Conservation (phyloP, 495 filamentous ascomycete genomes). For the Neurospora pannonica region DNA sequence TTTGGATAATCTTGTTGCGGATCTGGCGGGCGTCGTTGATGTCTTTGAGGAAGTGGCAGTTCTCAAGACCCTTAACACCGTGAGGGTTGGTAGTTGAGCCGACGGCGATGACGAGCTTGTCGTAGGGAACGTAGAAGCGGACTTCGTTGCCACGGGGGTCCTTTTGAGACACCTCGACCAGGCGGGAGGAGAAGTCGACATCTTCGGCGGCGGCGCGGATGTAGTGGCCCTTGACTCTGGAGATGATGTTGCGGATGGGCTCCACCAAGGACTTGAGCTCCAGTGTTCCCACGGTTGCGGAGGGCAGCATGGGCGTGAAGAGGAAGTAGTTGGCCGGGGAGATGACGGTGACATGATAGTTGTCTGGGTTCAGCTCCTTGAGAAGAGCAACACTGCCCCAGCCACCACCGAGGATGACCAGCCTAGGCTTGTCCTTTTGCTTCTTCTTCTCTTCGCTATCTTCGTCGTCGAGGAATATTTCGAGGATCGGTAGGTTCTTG, state of each 20-base stretch:
- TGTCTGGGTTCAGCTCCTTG: slow-evolving; percentile 79
- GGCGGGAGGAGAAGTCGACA: slow-evolving; percentile 81
- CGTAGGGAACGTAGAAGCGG: slow-evolving; percentile 92
- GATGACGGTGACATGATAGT: slow-evolving; percentile 92
- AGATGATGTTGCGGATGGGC: slow-evolving; percentile 77
- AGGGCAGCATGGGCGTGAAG: slow-evolving; percentile 96
- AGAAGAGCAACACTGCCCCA: slow-evolving; percentile 92
- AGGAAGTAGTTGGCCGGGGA: slow-evolving; percentile 94
- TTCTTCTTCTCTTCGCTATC: slow-evolving; percentile 57
- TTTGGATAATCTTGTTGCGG: slow-evolving; percentile 81
- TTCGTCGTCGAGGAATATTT: slow-evolving; percentile 78
- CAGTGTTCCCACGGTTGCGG: slow-evolving; percentile 90
- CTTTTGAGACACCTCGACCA: slow-evolving; percentile 75
- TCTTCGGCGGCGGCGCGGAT: slow-evolving; percentile 76
- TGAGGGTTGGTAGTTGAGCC: slow-evolving; percentile 91
- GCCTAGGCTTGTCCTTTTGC: slow-evolving; percentile 74
- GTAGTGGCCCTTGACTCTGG: slow-evolving; percentile 75
- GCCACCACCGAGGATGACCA: slow-evolving; percentile 89
- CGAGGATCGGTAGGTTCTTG: slow-evolving; percentile 90
- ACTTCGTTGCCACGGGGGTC: slow-evolving; percentile 60
- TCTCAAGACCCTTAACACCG: slow-evolving; percentile 87
- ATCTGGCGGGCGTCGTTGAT: slow-evolving; percentile 86
- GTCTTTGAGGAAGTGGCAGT: slow-evolving; percentile 91
- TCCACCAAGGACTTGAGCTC: slow-evolving; percentile 87
- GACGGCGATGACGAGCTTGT: slow-evolving; percentile 94